Base-by-base conservation (phyloP, 306 rosid species). In the Trifolium pratense region DNA sequence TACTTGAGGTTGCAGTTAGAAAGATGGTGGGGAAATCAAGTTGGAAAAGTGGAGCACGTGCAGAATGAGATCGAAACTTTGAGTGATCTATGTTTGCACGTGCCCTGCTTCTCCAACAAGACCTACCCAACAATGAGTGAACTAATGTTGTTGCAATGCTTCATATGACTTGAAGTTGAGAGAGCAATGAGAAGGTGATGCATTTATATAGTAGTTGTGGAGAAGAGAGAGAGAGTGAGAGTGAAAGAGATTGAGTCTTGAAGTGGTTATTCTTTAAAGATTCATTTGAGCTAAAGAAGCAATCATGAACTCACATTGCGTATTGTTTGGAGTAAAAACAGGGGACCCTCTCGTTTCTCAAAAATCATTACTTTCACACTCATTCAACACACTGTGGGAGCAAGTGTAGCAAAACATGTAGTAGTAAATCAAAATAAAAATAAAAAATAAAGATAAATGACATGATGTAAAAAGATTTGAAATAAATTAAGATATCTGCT, bases 101-200 rank as follows among this genome's bases (percentile, higher is more conserved):
- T 91, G 98, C 96, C 98, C 98, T 91, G 97, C 97, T 87, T 93
- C 98, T 93, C 98, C 98, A 90, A 68, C 97, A 61, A 71, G 88
- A 84, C 75, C 58, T 68, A 75, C 87, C 79, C 92, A 61, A 90
- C 88, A 86, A n/a, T 46, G 52, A 46, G 52, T 10, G 46, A 40
- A 40, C 1, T 5, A 40, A 56, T 56, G 62, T 56, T 17, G 26
- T 52, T 56, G 62, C 34, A 56, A 23, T 56, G 16, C 36, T 79
- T 84, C 62, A 68, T 20, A 6, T 45, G 3, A 45, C 16, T n/a
- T 49, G 63, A 42, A 8, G 49, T 73, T 73, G 75, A 60, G 59
- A 61, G 29, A 68, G 68, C 68, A 32, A 79, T 51, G 78, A 68
- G 18, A 63, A 75, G 80, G 16, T 56, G 61, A 18, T 76, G 70